Percentiles rank a stretch among this genome's conserved stretches.
Evolutionary conservation across 2,329 filamentous ascomycete genomes (phyloP).

Genomic region (Calonectria fujianensis): DNA sequence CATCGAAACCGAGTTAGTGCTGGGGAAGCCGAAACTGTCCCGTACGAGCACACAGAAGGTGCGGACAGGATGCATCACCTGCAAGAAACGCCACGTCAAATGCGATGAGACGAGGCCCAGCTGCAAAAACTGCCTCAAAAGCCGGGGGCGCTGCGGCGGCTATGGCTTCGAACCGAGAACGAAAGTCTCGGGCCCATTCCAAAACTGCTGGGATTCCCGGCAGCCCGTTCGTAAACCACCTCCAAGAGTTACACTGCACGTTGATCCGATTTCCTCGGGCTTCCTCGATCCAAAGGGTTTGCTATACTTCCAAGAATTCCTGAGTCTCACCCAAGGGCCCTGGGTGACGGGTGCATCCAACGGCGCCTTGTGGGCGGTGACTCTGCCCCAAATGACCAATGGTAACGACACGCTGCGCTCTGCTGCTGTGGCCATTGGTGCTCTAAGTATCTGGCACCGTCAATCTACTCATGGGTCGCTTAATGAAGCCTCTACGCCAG

Average conservation of each 20-base stretch:
- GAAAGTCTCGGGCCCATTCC: slow-evolving; percentile 29
- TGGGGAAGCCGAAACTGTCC: slow-evolving; percentile 39
- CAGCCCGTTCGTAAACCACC: slow-evolving; percentile 24
- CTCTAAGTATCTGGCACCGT: slow-evolving; percentile 47
- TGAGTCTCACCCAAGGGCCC: slow-evolving; percentile 52
- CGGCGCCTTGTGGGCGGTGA: slow-evolving; percentile 55
- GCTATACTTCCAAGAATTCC: slow-evolving; percentile 58
- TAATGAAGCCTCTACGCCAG: background rate
- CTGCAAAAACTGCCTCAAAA: slow-evolving; percentile 46
- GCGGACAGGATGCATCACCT: slow-evolving; percentile 50
- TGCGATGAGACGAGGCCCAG: slow-evolving; percentile 48
- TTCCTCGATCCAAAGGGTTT: slow-evolving; percentile 41
- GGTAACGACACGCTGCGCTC: slow-evolving; percentile 54
- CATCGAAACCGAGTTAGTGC: background rate
- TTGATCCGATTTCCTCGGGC: slow-evolving; percentile 38
- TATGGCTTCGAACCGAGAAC: slow-evolving; percentile 31
- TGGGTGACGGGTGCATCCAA: slow-evolving; percentile 55
- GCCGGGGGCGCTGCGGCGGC: slow-evolving; percentile 44
- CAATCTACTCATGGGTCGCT: background rate
- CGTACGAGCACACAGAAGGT: slow-evolving; percentile 49
- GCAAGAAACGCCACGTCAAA: slow-evolving; percentile 52
- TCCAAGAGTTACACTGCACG: slow-evolving; percentile 31
- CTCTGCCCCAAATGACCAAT: slow-evolving; percentile 57
- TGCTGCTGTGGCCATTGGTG: slow-evolving; percentile 59
- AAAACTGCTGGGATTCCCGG: slow-evolving; percentile 53